These are phyloP conservation scores for Rhododendron mucronatum DNA, from an alignment of 148 eudicot genomes.

Conservation along the genomic window DNA sequence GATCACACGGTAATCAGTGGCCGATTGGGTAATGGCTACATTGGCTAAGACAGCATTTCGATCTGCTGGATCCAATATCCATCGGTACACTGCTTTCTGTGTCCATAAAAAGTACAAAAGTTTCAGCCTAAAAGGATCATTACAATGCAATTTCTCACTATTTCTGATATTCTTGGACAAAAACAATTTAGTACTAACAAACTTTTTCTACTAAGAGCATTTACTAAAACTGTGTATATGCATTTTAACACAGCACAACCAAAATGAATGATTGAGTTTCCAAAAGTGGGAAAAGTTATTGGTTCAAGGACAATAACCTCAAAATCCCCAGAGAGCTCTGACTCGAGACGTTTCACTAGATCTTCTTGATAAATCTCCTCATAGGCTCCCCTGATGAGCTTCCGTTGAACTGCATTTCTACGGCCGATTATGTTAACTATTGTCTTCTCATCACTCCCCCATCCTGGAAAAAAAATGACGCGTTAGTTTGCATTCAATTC, in stretches of 20 bases:
- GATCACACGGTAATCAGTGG: conserved; percentile 41
- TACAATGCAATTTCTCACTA: background rate
- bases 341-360: conserved; percentile 55
- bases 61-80: conserved; percentile 76
- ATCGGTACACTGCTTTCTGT: conserved; percentile 72
- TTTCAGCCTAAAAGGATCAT: background rate
- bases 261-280: conserved; percentile 13
- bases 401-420: conserved; percentile 57
- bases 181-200: background rate
- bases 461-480: conserved; percentile 30
- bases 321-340: conserved; percentile 66
- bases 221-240: background rate
- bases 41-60: conserved; percentile 68
- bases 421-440: conserved; percentile 56
- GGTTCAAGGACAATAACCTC: conserved; percentile 38
- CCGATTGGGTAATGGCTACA: conserved; percentile 47
- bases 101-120: background rate
- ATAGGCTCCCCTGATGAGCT: conserved; percentile 56
- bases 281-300: conserved; percentile 21
- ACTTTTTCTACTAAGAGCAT: background rate
- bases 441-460: conserved; percentile 79
- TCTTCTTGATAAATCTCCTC: conserved; percentile 47
- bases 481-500: background rate
- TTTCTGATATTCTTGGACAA: background rate
- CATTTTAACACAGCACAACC: background rate